Conservation (phyloP, 2,329 filamentous ascomycete genomes). For the Claviceps sorghi region DNA sequence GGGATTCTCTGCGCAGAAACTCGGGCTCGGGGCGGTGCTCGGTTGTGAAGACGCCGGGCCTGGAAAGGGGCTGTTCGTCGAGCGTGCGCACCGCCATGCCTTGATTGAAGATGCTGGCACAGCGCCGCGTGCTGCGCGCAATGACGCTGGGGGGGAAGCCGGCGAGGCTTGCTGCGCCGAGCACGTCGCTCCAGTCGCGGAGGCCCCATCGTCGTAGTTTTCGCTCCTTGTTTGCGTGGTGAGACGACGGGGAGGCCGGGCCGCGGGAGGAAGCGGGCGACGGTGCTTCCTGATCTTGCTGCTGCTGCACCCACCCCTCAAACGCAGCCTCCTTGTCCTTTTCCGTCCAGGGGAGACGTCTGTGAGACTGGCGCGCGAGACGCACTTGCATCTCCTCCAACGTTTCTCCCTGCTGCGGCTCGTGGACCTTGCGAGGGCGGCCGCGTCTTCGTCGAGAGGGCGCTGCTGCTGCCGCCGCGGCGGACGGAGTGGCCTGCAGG, state of each 20-base stretch:
- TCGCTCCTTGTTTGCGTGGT: conserved; percentile 8
- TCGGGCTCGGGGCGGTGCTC: conserved; percentile 18
- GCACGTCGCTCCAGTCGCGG: conserved; percentile 73
- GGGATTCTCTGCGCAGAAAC: background rate
- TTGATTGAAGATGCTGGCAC: conserved; percentile 60
- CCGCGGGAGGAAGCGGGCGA: background rate
- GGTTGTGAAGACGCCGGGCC: conserved; percentile 12
- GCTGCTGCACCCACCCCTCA: conserved; percentile 18
- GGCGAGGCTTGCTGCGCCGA: conserved; percentile 61
- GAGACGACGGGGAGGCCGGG: background rate
- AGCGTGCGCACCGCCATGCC: conserved; percentile 50
- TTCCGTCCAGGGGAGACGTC: conserved; percentile 14
- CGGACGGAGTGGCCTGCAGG: background rate
- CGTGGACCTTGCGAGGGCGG: conserved; percentile 25
- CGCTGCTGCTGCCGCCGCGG: background rate
- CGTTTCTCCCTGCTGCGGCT: conserved; percentile 29
- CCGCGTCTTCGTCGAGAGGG: conserved; percentile 15
- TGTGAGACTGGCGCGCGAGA: conserved; percentile 28
- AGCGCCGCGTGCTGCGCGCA: conserved; percentile 56
- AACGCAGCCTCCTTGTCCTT: conserved; percentile 18
- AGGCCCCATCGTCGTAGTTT: conserved; percentile 26
- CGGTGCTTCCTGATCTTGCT: background rate
- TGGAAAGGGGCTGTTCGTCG: conserved; percentile 17
- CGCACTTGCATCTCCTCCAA: conserved; percentile 31
- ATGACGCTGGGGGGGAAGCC: conserved; percentile 55